phyloP scores from a whole-genome alignment of 2,329 filamentous ascomycete species.

The Coniella vitis region DNA sequence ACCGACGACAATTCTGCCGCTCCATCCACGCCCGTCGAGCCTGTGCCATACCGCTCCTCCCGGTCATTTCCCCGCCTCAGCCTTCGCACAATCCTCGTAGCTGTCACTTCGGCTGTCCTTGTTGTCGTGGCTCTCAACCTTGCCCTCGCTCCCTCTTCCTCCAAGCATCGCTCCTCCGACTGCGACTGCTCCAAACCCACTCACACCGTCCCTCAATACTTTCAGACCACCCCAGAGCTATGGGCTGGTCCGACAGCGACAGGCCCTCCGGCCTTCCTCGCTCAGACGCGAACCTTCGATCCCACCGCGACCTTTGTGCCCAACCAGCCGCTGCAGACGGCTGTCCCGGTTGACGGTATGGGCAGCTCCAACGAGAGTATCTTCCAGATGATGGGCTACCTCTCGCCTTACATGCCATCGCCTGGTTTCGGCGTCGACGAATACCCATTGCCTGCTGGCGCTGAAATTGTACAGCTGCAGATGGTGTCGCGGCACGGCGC shows the following conservation, averaged over 20 bases:
- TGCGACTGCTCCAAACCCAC: slow-evolving; percentile 7
- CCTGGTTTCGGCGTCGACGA: slow-evolving; percentile 70
- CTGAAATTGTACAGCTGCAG: slow-evolving; percentile 63
- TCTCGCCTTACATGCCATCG: slow-evolving; percentile 64
- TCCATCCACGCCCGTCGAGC: slow-evolving; percentile 4
- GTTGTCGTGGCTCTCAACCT: slow-evolving; percentile 21
- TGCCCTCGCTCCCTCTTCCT: slow-evolving; percentile 16
- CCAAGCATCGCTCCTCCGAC: slow-evolving; percentile 7
- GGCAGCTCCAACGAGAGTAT: slow-evolving; percentile 54
- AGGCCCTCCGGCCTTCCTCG: slow-evolving; percentile 61
- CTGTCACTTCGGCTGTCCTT: slow-evolving; percentile 19
- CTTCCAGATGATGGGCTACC: slow-evolving; percentile 62
- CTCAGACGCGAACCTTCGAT: slow-evolving; percentile 61
- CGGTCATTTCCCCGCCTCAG: slow-evolving; percentile 9
- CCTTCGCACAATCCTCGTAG: slow-evolving; percentile 17
- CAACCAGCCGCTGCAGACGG: slow-evolving; percentile 64
- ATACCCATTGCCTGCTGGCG: slow-evolving; percentile 58
- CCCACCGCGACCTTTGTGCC: slow-evolving; percentile 60
- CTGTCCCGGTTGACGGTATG: slow-evolving; percentile 57
- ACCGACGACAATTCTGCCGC: slow-evolving; percentile 8
- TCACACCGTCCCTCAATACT: slow-evolving; percentile 51
- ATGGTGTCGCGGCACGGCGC: slow-evolving; percentile 70
- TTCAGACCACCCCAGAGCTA: slow-evolving; percentile 53
- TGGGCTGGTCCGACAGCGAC: slow-evolving; percentile 64
- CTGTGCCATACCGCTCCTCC: slow-evolving; percentile 10